A percentile compares a stretch with the other conserved stretches of the same genome.
Evolutionary conservation across 805 yeast genomes (phyloP).

Genomic region (Candida methanosorbosa): DNA sequence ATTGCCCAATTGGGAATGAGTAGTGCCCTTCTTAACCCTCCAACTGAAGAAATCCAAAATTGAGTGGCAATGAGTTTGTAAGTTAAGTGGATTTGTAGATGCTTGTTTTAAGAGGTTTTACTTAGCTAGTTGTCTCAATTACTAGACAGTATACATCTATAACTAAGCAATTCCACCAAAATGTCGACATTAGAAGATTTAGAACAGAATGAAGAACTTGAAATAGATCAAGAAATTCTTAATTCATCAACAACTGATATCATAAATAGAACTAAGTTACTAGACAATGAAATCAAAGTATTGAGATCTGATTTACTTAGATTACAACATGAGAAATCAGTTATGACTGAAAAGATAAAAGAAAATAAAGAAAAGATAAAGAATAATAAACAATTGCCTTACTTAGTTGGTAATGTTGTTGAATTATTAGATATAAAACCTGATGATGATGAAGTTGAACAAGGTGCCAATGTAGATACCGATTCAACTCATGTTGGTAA

Average conservation of each 20-base stretch:
- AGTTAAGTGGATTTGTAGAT: no score
- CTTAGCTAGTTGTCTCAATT: no score
- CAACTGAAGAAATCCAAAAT: no score
- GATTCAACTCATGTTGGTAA: constrained; percentile 89
- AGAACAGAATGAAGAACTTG: constrained; percentile 47
- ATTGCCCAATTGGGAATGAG: no score
- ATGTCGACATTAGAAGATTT: constrained; percentile 87
- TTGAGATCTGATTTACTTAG: constrained; percentile 90
- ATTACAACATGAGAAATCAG: constrained; percentile 83
- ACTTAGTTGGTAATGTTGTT: constrained; percentile 92
- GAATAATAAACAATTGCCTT: constrained; percentile 92
- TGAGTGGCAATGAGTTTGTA: no score
- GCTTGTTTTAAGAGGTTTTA: no score
- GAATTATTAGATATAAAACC: constrained; percentile 85
- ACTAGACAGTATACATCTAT: no score
- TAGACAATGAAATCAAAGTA: constrained; percentile 93
- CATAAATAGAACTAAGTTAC: constrained; percentile 72
- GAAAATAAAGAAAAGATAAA: constrained; percentile 95
- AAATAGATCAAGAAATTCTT: constrained; percentile 76
- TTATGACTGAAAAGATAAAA: constrained; percentile 88
- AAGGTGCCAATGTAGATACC: constrained; percentile 91
- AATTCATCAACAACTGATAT: constrained; percentile 74
- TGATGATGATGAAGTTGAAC: constrained; percentile 73
- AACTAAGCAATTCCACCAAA: no score
- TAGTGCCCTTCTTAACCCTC: no score